These are phyloP conservation scores for Apiotrichum siamense DNA, from an alignment of 1,284 basidiomycete genomes.

Conservation along the genomic window DNA sequence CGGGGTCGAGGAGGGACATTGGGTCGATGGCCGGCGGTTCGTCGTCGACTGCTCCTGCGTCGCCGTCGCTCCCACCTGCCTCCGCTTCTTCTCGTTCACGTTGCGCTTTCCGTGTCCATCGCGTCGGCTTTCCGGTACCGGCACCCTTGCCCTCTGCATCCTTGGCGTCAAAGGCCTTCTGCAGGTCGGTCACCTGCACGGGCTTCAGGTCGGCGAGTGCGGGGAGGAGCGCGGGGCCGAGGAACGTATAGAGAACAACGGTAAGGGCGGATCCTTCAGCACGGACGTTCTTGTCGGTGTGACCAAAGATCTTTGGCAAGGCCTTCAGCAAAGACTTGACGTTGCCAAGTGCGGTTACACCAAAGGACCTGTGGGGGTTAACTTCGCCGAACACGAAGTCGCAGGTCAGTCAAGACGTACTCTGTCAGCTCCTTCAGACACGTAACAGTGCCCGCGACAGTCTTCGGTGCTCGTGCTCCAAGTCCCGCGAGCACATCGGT, in stretches of 20 bases:
- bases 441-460: slow-evolving; percentile 73
- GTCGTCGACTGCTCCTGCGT: slow-evolving; percentile 35
- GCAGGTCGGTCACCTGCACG: slow-evolving; percentile 94
- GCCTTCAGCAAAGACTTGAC: slow-evolving; percentile 72
- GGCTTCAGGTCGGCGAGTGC: slow-evolving; percentile 91
- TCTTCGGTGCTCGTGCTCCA: slow-evolving; percentile 88
- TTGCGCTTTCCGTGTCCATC: slow-evolving; percentile 71
- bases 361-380: slow-evolving; percentile 62
- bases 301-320: slow-evolving; percentile 88
- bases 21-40: slow-evolving; percentile 60
- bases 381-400: background rate
- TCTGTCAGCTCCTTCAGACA: slow-evolving; percentile 73
- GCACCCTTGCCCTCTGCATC: slow-evolving; percentile 77
- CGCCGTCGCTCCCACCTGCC: slow-evolving; percentile 42
- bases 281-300: slow-evolving; percentile 92
- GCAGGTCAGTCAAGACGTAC: slow-evolving; percentile 45
- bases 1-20: slow-evolving; percentile 73
- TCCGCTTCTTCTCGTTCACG: slow-evolving; percentile 61
- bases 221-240: slow-evolving; percentile 80
- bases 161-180: slow-evolving; percentile 78
- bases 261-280: slow-evolving; percentile 78
- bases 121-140: slow-evolving; percentile 68
- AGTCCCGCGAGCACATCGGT: slow-evolving; percentile 77
- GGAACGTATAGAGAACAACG: slow-evolving; percentile 75
- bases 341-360: slow-evolving; percentile 68